Evolutionary conservation across 257 asterid species (phyloP), one percentile per base, ranked within the genome.

Genomic region (Plectranthus barbatus): DNA sequence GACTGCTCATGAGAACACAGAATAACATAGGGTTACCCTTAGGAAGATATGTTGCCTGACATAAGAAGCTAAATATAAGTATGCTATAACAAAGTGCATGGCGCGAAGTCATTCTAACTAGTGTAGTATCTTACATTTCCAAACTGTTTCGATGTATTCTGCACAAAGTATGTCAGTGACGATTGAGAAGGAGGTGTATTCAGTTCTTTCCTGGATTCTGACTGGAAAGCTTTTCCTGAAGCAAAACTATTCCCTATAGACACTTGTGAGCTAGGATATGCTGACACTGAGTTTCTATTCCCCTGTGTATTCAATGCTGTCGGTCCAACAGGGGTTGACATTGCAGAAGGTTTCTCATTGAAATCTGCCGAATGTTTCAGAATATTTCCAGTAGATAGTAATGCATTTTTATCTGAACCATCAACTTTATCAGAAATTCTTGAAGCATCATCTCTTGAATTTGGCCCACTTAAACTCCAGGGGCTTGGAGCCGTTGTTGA

Each of bases 81-180:
- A 33, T 33, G 70, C 53, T 53, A 44, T 44, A 24, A 62, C 24
- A 20, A 34, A 41, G 52, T n/a, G 13, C 41, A 67, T 33, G n/a
- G n/a, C 56, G 17, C 39, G 60, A 68, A 44, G 17, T 40, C 19
- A 51, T 59, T 61, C 70, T 19, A 66, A 60, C 29, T 29, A 53
- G 75, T 24, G 59, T 57, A 71, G 70, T 14, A 56, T 63, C 60
- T 74, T 86, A 89, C 99, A 68, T 79, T 87, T 75, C 78, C 88
- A 72, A 85, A 79, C 67, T 89, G 91, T 58, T 83, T 83, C 49
- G 86, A 68, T 42, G 73, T 76, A 65, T 63, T 84, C 68, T 76
- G 84, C 53, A 74, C 75, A 54, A 80, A 73, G 69, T 60, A 70
- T 26, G 76, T 71, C 63, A 54, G 67, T 34, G 74, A 71, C 31